Conservation (phyloP, 140 eudicot genomes). For the Cichorium intybus region DNA sequence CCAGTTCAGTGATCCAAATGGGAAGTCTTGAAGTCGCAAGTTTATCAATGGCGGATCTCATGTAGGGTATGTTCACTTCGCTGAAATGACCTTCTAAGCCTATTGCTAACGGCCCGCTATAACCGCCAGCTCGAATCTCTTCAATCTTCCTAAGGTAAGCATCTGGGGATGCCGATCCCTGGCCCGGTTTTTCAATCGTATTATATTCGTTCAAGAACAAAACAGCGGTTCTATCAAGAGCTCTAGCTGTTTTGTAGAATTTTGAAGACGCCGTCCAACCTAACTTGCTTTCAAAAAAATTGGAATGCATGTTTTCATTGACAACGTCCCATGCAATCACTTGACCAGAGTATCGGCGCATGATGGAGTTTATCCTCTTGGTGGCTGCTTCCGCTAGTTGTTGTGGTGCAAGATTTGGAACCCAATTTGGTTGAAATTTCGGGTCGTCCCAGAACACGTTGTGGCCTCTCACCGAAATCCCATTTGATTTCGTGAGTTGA, state of each 20-base stretch:
- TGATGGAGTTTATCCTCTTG: slow-evolving; percentile 43
- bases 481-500: slow-evolving; percentile 30
- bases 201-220: slow-evolving; percentile 56
- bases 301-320: slow-evolving; percentile 61
- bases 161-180: slow-evolving; percentile 24
- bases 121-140: slow-evolving; percentile 32
- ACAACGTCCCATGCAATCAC: slow-evolving; percentile 72
- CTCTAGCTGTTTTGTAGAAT: slow-evolving; percentile 13
- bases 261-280: slow-evolving; percentile 28
- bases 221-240: slow-evolving; percentile 16
- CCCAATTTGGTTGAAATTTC: slow-evolving; percentile 44
- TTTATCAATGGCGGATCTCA: slow-evolving; percentile 55
- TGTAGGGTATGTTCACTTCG: slow-evolving; percentile 39
- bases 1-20: slow-evolving; percentile 72
- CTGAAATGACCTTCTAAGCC: slow-evolving; percentile 72
- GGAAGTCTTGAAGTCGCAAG: slow-evolving; percentile 49
- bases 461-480: slow-evolving; percentile 59
- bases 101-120: slow-evolving; percentile 42
- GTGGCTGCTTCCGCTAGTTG: slow-evolving; percentile 29
- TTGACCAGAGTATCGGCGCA: slow-evolving; percentile 41
- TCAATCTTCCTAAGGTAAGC: slow-evolving; percentile 39
- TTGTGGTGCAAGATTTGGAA: slow-evolving; percentile 26
- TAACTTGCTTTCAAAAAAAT: slow-evolving; percentile 47
- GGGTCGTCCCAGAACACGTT: slow-evolving; percentile 74
- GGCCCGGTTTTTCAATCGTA: slow-evolving; percentile 41